Conservation (phyloP, 176 grass and related monocot species). For the Panicum miliaceum region DNA sequence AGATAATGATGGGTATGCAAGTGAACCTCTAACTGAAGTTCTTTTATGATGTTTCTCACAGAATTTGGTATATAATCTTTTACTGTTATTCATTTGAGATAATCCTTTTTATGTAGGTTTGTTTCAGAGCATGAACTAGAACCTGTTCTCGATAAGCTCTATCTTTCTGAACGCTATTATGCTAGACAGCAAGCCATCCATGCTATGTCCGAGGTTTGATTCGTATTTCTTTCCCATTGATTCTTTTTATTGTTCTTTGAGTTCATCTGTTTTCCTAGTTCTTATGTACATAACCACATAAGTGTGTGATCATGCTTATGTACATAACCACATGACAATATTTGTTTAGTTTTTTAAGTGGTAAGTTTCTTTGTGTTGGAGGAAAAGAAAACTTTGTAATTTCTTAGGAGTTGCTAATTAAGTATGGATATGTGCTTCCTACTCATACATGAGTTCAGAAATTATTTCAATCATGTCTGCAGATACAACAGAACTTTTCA, state of each 20-base stretch:
- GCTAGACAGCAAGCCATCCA: slow-evolving; percentile 76
- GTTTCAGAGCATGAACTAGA: slow-evolving; percentile 77
- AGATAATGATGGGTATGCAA: slow-evolving; percentile 72
- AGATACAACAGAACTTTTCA: background rate
- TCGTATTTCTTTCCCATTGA: slow-evolving; percentile 9
- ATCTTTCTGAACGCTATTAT: slow-evolving; percentile 83
- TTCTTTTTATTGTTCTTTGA: background rate
- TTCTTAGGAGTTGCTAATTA: background rate
- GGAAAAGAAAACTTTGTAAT: background rate
- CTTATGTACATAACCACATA: background rate
- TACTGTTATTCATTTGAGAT: slow-evolving; percentile 30
- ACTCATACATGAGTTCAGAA: background rate
- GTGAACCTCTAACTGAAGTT: slow-evolving; percentile 29
- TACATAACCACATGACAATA: background rate
- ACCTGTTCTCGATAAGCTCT: slow-evolving; percentile 72
- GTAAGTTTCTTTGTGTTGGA: background rate
- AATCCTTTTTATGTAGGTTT: slow-evolving; percentile 50
- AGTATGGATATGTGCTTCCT: background rate
- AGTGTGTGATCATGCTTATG: background rate
- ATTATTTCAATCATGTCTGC: background rate
- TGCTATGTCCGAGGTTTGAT: slow-evolving; percentile 81
- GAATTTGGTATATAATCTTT: slow-evolving; percentile 1
- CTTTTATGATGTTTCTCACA: background rate
- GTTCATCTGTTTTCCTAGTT: slow-evolving; percentile 22
- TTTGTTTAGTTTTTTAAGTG: background rate